Conservation (phyloP, 2,329 filamentous ascomycete genomes). For the Xylariaceae sp. region DNA sequence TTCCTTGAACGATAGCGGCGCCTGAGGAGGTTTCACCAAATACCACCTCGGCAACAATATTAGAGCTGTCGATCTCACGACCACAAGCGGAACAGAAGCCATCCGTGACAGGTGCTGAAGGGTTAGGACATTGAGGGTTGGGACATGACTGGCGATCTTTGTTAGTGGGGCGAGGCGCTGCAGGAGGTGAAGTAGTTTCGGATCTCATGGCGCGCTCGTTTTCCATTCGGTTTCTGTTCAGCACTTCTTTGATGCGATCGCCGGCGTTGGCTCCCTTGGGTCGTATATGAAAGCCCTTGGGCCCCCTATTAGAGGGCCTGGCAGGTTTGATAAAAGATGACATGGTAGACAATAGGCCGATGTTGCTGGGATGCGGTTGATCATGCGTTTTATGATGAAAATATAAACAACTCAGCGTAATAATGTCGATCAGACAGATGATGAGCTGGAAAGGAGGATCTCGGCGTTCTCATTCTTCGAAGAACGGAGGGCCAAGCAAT, state of each 20-base stretch:
- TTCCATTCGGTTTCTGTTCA: conserved; percentile 29
- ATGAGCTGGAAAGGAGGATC: background rate
- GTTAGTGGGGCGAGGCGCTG: conserved; percentile 20
- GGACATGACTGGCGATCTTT: conserved; percentile 42
- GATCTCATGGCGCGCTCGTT: conserved; percentile 26
- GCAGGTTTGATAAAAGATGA: conserved; percentile 45
- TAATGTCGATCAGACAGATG: background rate
- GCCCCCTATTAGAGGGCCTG: conserved; percentile 27
- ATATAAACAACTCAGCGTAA: background rate
- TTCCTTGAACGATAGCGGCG: conserved; percentile 86
- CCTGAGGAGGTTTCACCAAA: conserved; percentile 86
- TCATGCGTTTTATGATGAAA: background rate
- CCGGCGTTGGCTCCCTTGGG: conserved; percentile 45
- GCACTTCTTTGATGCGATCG: conserved; percentile 47
- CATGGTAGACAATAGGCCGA: conserved; percentile 38
- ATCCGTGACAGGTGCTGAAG: conserved; percentile 52
- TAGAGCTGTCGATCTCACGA: conserved; percentile 75
- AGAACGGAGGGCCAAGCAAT: conserved; percentile 1
- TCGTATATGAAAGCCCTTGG: conserved; percentile 38
- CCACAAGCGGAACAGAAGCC: conserved; percentile 80
- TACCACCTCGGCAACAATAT: conserved; percentile 86
- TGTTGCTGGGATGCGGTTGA: background rate
- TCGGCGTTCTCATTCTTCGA: conserved; percentile 6
- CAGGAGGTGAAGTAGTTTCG: conserved; percentile 20
- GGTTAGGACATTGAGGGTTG: conserved; percentile 57